These are phyloP conservation scores for Shiraia bambusicola DNA, from an alignment of 2,329 filamentous ascomycete species.

Conservation along the genomic window DNA sequence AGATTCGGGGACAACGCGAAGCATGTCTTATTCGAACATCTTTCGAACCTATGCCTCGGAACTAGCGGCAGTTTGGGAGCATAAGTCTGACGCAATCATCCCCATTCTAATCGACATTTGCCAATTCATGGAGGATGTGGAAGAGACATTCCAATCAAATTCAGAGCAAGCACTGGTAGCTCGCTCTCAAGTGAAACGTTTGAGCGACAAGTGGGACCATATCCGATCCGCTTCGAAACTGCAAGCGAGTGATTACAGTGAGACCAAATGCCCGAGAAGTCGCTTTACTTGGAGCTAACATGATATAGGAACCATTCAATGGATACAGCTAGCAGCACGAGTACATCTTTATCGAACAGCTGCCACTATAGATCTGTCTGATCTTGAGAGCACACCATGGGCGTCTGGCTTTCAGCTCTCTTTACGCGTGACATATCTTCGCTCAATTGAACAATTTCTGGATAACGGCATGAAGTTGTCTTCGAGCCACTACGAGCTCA, in stretches of 20 bases:
- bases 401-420: conserved; percentile 40
- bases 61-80: conserved; percentile 33
- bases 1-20: conserved; percentile 26
- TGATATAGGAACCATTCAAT: conserved; percentile 32
- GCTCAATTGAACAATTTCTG: conserved; percentile 37
- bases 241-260: conserved; percentile 36
- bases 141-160: conserved; percentile 35
- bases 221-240: conserved; percentile 31
- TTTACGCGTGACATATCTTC: conserved; percentile 34
- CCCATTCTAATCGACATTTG: conserved; percentile 36
- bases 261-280: conserved; percentile 1
- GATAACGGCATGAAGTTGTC: conserved; percentile 34
- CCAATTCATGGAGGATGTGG: conserved; percentile 40
- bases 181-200: conserved; percentile 35
- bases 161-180: conserved; percentile 33
- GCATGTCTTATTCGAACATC: conserved; percentile 29
- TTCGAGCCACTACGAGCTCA: conserved; percentile 28
- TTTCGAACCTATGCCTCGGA: conserved; percentile 37
- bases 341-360: conserved; percentile 32
- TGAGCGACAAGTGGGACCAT: conserved; percentile 38
- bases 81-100: conserved; percentile 32
- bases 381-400: conserved; percentile 35
- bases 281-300: conserved; percentile 15
- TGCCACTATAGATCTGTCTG: conserved; percentile 29
- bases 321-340: conserved; percentile 35